Evolutionary conservation across 768 basidiomycete species (phyloP), one percentile per base, ranked within the genome.

Genomic region (Tricholoma saponaceum): DNA sequence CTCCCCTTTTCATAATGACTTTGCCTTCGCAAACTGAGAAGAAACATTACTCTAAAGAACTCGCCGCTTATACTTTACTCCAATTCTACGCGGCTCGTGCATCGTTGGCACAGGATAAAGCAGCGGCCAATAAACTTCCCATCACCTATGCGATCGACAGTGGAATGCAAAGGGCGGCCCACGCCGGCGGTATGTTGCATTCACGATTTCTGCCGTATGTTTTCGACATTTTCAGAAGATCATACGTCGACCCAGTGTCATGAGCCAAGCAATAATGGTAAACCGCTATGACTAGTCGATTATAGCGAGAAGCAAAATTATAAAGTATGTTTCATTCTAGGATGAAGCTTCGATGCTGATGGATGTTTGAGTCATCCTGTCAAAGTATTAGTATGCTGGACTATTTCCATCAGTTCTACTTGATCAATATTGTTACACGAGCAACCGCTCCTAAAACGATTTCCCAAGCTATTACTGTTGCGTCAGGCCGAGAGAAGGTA

Each of bases 41-140:
- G 32, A 66, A 68, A 47, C 72, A 68, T 22, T 82, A 80, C 66
- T 78, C 80, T 18, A 73, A 77, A 59, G 73, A 79, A 51, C 73
- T 84, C 49, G 76, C 77, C 47, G 73, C 70, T 5, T 79, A 82
- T 63, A 83, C 81, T 25, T 67, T 77, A 23, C 74, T 73, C 60
- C 81, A 81, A 59, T 76, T 79, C 58, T 63, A 72, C 30, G 67
- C 69, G 3, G 80, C 80, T 28, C 68, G 66, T n/a, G 62, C 67
- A n/a, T 62, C 62, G 10, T 64, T 75, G 25, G 70, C 70, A 61
- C 60, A 64, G 37, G 66, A 68, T 56, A 64, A 76, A 43, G 68
- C 62, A 23, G 71, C 74, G 6, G 68, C 75, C 13, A 70, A 73
- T 10, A 76, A 75, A 55, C 67, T 78, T 28, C 76, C 78, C 33